A percentile compares a stretch with the other conserved stretches of the same genome.
Conservation (phyloP, 202 grass and related monocot species). For the Sporobolus alterniflorus region DNA sequence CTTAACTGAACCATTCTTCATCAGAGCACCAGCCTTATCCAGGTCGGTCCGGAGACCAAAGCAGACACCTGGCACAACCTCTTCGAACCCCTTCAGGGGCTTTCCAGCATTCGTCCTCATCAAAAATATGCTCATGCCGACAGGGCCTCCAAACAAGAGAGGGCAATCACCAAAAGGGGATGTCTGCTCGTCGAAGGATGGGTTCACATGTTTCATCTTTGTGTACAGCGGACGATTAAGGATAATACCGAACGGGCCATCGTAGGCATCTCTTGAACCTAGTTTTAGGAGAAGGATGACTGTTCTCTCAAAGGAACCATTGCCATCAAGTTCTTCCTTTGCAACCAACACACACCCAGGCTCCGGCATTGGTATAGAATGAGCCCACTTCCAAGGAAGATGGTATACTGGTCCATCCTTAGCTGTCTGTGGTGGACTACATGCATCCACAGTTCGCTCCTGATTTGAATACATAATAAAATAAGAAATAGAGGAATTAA, state of each 20-base stretch:
- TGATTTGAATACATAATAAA: conserved; percentile 33
- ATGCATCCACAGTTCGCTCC: conserved; percentile 54
- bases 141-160: conserved; percentile 79
- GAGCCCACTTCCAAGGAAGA: conserved; percentile 81
- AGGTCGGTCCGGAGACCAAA: conserved; percentile 68
- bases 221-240: conserved; percentile 79
- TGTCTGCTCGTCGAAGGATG: conserved; percentile 46
- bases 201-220: conserved; percentile 73
- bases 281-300: conserved; percentile 80
- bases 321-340: conserved; percentile 81
- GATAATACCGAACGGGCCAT: conserved; percentile 83
- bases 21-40: conserved; percentile 53
- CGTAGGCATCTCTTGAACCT: conserved; percentile 63
- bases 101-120: conserved; percentile 37
- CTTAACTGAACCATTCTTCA: conserved; percentile 54
- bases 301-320: conserved; percentile 67
- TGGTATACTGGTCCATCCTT: conserved; percentile 31
- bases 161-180: conserved; percentile 65
- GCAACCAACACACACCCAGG: conserved; percentile 82
- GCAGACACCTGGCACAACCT: conserved; percentile 67
- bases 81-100: conserved; percentile 62
- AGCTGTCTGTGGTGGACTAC: conserved; percentile 28
- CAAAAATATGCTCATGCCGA: conserved; percentile 76
- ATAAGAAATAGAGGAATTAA: not conserved
- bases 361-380: conserved; percentile 80